Percentiles rank a stretch among this genome's conserved stretches.
Conservation (phyloP, 2,329 filamentous ascomycete species). For the Byssothecium circinans region DNA sequence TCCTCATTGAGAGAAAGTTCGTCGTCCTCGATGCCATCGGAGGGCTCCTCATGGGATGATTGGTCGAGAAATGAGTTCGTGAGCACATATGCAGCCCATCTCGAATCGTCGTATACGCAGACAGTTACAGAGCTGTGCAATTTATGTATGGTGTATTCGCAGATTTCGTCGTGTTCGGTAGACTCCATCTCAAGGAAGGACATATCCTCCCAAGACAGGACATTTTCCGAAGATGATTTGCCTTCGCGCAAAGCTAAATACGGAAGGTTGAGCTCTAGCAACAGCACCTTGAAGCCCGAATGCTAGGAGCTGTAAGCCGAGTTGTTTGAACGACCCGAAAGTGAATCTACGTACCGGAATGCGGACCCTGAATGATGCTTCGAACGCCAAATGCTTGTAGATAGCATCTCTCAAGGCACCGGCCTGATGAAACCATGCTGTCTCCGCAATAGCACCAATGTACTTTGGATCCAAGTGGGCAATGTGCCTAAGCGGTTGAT, state of each 20-base stretch:
- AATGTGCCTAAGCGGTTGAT: slow-evolving; percentile 7
- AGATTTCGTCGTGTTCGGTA: not conserved
- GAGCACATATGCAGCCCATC: slow-evolving; percentile 11
- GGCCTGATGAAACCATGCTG: slow-evolving; percentile 9
- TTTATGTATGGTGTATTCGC: slow-evolving; percentile 2
- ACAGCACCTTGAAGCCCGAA: slow-evolving; percentile 11
- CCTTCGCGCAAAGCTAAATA: not conserved
- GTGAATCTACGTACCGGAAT: slow-evolving; percentile 10
- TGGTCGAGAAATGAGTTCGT: not conserved
- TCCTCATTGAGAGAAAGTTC: slow-evolving; percentile 1
- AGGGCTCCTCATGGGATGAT: not conserved
- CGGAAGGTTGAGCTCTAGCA: slow-evolving; percentile 1
- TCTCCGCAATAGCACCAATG: slow-evolving; percentile 9
- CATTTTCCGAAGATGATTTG: not conserved
- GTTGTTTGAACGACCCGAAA: too few species aligned
- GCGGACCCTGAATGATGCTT: slow-evolving; percentile 10
- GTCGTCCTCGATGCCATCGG: slow-evolving; percentile 1
- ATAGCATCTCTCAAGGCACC: slow-evolving; percentile 11
- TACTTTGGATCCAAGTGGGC: slow-evolving; percentile 7
- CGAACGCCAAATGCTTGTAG: slow-evolving; percentile 13
- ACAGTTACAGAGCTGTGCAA: slow-evolving; percentile 6
- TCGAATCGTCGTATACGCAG: slow-evolving; percentile 5
- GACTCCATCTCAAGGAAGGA: slow-evolving; percentile 2
- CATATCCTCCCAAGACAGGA: slow-evolving; percentile 1
- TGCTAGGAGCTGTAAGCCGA: slow-evolving; percentile 2